Conservation (phyloP, 768 basidiomycete genomes). For the Collybia sordida region DNA sequence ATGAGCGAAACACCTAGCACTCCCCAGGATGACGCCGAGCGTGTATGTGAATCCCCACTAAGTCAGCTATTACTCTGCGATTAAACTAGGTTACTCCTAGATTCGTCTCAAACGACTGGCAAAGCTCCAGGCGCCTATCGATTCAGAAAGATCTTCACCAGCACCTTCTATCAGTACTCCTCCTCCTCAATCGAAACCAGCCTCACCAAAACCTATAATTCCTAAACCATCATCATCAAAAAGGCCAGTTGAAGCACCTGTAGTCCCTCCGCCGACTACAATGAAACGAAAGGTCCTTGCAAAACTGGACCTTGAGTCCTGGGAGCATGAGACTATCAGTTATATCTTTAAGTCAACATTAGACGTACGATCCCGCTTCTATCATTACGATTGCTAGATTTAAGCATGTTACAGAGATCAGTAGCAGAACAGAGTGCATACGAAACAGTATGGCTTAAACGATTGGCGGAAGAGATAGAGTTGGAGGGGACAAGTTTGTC, state of each 20-base stretch:
- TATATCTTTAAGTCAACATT: constrained; percentile 78
- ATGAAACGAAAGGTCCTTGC: constrained; percentile 51
- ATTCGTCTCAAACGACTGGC: constrained; percentile 92
- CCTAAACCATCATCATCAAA: constrained; percentile 30
- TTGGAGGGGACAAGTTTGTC: constrained; percentile 55
- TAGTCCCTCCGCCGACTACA: constrained; percentile 28
- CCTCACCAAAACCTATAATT: constrained; percentile 33
- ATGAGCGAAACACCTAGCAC: constrained; percentile 44
- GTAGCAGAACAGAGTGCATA: constrained; percentile 44
- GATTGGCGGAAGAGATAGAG: constrained; percentile 63
- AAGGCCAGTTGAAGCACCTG: constrained; percentile 27
- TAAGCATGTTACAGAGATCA: constrained; percentile 12
- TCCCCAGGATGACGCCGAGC: constrained; percentile 79
- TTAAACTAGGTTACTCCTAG: constrained; percentile 37
- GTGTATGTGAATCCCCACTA: constrained; percentile 42
- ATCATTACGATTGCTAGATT: background rate
- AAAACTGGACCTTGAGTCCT: constrained; percentile 56
- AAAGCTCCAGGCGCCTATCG: constrained; percentile 59
- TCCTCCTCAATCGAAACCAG: constrained; percentile 23
- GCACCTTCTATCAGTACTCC: constrained; percentile 31
- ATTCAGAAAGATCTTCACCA: constrained; percentile 31
- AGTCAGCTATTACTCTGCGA: background rate
- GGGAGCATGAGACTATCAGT: constrained; percentile 75
- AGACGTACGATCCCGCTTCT: constrained; percentile 48
- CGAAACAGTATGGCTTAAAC: constrained; percentile 82